Conservation (phyloP, 2,329 filamentous ascomycete species). For the Verticillium zaregamsianum region DNA sequence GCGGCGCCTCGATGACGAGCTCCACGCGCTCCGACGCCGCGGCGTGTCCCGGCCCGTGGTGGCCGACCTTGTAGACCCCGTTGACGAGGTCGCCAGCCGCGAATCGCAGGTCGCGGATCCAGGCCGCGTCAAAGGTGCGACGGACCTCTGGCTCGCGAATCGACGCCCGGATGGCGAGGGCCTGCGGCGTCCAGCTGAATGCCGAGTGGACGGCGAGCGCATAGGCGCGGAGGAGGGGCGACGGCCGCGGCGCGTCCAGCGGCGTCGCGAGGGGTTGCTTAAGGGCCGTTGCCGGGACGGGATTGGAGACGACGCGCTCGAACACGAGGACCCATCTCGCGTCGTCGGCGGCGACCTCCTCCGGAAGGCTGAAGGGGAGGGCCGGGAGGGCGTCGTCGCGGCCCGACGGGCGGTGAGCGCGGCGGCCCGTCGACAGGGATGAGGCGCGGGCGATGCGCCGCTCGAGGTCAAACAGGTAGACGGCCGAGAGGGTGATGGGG, state of each 20-base stretch:
- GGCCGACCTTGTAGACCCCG: conserved; percentile 24
- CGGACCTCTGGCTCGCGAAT: conserved; percentile 14
- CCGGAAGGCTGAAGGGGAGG: conserved; percentile 12
- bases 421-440: not conserved
- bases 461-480: not conserved
- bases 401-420: not conserved
- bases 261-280: conserved; percentile 3
- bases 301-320: conserved; percentile 21
- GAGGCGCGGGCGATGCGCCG: not conserved
- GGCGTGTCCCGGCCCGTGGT: conserved; percentile 12
- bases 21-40: conserved; percentile 20
- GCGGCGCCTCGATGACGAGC: conserved; percentile 20
- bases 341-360: conserved; percentile 13
- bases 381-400: not conserved
- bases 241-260: conserved; percentile 1
- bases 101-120: conserved; percentile 19
- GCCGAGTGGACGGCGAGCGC: conserved; percentile 22
- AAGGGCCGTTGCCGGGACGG: conserved; percentile 7
- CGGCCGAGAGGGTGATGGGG: not conserved
- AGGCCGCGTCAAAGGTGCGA: conserved; percentile 18
- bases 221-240: conserved; percentile 20
- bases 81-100: conserved; percentile 22
- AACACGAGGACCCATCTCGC: conserved; percentile 21
- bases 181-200: conserved; percentile 28
- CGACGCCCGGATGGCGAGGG: conserved; percentile 20